Evolutionary conservation across 495 filamentous ascomycete species (phyloP).

Genomic region (Aspergillus affinis): DNA sequence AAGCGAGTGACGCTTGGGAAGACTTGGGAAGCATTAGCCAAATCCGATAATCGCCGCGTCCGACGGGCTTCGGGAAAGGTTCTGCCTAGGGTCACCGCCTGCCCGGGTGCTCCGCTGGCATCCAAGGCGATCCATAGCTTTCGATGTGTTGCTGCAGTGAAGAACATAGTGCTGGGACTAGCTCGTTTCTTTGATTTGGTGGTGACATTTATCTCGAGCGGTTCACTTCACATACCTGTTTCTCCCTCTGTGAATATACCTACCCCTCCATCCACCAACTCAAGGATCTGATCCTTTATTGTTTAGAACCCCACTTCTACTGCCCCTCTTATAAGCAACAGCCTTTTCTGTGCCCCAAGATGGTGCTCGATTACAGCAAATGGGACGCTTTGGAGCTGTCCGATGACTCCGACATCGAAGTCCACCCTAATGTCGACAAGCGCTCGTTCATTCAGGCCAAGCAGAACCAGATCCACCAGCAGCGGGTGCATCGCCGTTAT

Average conservation of each 20-base stretch:
- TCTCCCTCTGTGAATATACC: too few relatives aligned
- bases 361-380: slow-evolving; percentile 95
- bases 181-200: background rate
- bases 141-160: slow-evolving; percentile 19
- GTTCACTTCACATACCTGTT: background rate
- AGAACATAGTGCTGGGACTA: background rate
- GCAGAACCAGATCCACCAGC: slow-evolving; percentile 92
- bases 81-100: slow-evolving; percentile 37
- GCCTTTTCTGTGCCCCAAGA: slow-evolving; percentile 40
- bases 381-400: slow-evolving; percentile 95
- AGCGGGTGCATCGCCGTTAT: slow-evolving; percentile 77
- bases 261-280: background rate
- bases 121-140: slow-evolving; percentile 43
- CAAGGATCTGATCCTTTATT: background rate
- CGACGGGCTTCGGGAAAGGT: slow-evolving; percentile 25
- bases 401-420: slow-evolving; percentile 97
- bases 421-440: slow-evolving; percentile 99
- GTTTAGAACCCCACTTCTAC: slow-evolving; percentile 16
- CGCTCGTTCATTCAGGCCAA: slow-evolving; percentile 97
- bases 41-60: slow-evolving; percentile 13
- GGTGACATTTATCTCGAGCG: background rate
- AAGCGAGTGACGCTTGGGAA: slow-evolving; percentile 2
- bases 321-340: slow-evolving; percentile 21
- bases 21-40: slow-evolving; percentile 6
- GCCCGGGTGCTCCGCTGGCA: slow-evolving; percentile 12